Percentiles rank a stretch among this genome's conserved stretches.
Conservation (phyloP, 768 basidiomycete genomes). For the Tulasnella calospora region DNA sequence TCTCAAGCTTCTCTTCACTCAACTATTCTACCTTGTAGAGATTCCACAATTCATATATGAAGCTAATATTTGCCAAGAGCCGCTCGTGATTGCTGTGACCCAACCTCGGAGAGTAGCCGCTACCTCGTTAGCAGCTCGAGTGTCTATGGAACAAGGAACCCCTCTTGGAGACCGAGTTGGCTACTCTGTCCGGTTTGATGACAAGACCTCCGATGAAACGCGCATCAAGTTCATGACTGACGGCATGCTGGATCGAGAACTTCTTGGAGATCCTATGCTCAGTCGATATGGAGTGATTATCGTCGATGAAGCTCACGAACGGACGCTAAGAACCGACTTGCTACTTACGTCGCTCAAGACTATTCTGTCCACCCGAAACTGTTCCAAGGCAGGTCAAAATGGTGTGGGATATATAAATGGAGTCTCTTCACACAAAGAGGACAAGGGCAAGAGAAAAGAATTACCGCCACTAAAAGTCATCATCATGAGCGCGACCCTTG, state of each 20-base stretch:
- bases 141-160: constrained; percentile 75
- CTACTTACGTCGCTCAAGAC: constrained; percentile 85
- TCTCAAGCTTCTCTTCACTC: neutral
- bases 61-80: constrained; percentile 58
- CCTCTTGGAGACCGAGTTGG: constrained; percentile 75
- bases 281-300: constrained; percentile 81
- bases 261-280: constrained; percentile 70
- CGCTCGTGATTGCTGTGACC: constrained; percentile 81
- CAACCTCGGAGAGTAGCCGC: constrained; percentile 95
- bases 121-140: constrained; percentile 86
- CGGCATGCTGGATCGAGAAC: constrained; percentile 94
- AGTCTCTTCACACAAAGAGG: constrained; percentile 32
- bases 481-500: constrained; percentile 96
- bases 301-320: constrained; percentile 96
- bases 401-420: neutral
- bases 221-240: constrained; percentile 96
- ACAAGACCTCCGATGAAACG: constrained; percentile 62
- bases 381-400: constrained; percentile 30
- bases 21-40: constrained; percentile 48
- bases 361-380: constrained; percentile 66
- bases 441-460: constrained; percentile 41
- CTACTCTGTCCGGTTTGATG: constrained; percentile 95
- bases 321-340: constrained; percentile 89
- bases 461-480: constrained; percentile 72
- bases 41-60: constrained; percentile 94